Evolutionary conservation across 129 eudicot genomes (phyloP).

Genomic region (Tagetes patula): DNA sequence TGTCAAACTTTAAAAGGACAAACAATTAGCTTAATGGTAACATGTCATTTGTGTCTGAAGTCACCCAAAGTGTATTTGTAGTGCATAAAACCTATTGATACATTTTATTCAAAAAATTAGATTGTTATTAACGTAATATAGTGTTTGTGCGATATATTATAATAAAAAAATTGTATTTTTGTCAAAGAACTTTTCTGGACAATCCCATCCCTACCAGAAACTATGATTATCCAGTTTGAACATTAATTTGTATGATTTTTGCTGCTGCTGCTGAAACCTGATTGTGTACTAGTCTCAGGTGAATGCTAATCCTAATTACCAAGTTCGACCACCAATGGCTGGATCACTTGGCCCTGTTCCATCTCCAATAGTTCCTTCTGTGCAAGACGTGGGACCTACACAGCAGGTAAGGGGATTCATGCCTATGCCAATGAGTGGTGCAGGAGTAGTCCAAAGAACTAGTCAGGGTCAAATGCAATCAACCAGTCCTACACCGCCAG

Average conservation of each 20-base stretch:
- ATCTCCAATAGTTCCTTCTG: conserved; percentile 49
- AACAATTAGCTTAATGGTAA: background rate
- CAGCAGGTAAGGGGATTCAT: conserved; percentile 59
- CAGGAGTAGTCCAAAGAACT: conserved; percentile 58
- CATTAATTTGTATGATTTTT: background rate
- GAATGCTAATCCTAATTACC: conserved; percentile 52
- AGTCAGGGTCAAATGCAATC: conserved; percentile 57
- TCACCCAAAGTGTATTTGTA: background rate
- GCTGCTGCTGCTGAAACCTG: conserved; percentile 4
- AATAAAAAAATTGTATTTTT: background rate
- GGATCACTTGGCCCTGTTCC: conserved; percentile 55
- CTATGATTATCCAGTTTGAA: background rate
- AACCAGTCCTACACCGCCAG: conserved; percentile 58
- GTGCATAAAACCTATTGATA: background rate
- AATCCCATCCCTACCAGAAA: background rate
- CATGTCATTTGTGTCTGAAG: background rate
- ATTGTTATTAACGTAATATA: background rate
- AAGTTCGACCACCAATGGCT: conserved; percentile 53
- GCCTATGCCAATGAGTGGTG: conserved; percentile 41
- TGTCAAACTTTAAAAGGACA: background rate
- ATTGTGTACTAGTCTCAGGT: conserved; percentile 48
- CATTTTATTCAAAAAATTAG: background rate
- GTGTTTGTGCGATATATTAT: background rate
- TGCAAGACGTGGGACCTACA: conserved; percentile 52
- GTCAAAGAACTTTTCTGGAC: background rate